Conservation (phyloP, 2,329 filamentous ascomycete species). For the Cladophialophora immunda region DNA sequence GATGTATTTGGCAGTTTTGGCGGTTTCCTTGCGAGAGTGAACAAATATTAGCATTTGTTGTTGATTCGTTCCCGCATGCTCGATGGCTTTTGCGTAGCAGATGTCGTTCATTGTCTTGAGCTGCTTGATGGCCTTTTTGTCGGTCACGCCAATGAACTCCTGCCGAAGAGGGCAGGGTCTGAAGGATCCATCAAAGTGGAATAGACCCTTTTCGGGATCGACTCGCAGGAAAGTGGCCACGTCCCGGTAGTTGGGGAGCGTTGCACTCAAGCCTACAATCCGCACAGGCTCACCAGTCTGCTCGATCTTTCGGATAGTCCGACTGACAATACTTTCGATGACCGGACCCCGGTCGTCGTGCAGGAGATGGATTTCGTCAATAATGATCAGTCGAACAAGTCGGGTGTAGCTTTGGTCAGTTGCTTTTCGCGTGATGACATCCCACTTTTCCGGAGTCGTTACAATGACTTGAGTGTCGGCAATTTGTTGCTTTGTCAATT, state of each 20-base stretch:
- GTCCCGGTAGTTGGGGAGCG: conserved; percentile 94
- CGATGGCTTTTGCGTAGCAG: conserved; percentile 95
- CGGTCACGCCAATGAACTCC: conserved; percentile 96
- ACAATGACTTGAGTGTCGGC: conserved; percentile 98
- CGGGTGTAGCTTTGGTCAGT: conserved; percentile 97
- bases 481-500: conserved; percentile 98
- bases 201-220: conserved; percentile 83
- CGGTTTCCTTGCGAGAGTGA: conserved; percentile 96
- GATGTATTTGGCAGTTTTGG: conserved; percentile 95
- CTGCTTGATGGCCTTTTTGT: conserved; percentile 98
- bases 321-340: conserved; percentile 93
- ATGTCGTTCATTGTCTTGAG: conserved; percentile 99
- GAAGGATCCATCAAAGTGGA: conserved; percentile 95
- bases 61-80: conserved; percentile 89
- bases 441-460: conserved; percentile 98
- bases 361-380: conserved; percentile 96
- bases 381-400: conserved; percentile 93
- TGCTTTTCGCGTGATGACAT: conserved; percentile 97
- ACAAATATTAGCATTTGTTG: conserved; percentile 99
- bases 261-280: conserved; percentile 91
- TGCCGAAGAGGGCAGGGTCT: conserved; percentile 93
- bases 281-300: conserved; percentile 94
- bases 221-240: conserved; percentile 95
- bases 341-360: conserved; percentile 98
- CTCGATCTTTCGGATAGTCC: conserved; percentile 91